Conservation (phyloP, 169 alveolate species). For the Theileria orientalis region DNA sequence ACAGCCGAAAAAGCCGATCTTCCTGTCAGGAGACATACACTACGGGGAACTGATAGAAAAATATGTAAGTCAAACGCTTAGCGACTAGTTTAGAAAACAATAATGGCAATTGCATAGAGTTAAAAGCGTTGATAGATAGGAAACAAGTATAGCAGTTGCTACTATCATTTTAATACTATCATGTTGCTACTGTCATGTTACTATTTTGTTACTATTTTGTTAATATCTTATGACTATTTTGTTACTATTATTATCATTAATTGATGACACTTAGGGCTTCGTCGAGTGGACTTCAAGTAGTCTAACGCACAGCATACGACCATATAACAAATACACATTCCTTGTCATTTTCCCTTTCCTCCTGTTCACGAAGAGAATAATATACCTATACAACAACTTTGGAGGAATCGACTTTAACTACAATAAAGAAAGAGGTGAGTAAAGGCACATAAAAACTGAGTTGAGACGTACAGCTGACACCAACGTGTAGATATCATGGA, state of each 20-base stretch:
- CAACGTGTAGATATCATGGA: conserved; percentile 19
- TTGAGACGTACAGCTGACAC: background rate
- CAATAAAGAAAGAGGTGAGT: conserved; percentile 21
- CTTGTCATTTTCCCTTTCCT: conserved; percentile 13
- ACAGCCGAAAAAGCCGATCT: conserved; percentile 76
- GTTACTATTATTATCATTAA: background rate
- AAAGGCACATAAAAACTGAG: too few species aligned
- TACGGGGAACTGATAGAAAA: conserved; percentile 64
- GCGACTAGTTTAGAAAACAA: background rate
- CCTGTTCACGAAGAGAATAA: background rate
- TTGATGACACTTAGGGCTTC: conserved; percentile 24
- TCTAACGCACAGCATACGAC: conserved; percentile 46
- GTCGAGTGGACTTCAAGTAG: conserved; percentile 66
- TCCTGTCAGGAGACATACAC: conserved; percentile 85
- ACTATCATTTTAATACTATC: too few species aligned
- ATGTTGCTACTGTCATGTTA: too few species aligned
- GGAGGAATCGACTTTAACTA: conserved; percentile 56
- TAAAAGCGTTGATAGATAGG: background rate
- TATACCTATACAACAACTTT: conserved; percentile 54
- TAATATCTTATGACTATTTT: too few species aligned
- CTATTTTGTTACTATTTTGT: too few species aligned
- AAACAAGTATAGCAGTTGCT: too few species aligned
- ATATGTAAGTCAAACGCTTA: conserved; percentile 55
- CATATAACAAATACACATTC: background rate
- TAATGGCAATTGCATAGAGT: background rate